These are phyloP conservation scores for Carex pumila DNA, from an alignment of 176 grass and related monocot species.

Conservation along the genomic window DNA sequence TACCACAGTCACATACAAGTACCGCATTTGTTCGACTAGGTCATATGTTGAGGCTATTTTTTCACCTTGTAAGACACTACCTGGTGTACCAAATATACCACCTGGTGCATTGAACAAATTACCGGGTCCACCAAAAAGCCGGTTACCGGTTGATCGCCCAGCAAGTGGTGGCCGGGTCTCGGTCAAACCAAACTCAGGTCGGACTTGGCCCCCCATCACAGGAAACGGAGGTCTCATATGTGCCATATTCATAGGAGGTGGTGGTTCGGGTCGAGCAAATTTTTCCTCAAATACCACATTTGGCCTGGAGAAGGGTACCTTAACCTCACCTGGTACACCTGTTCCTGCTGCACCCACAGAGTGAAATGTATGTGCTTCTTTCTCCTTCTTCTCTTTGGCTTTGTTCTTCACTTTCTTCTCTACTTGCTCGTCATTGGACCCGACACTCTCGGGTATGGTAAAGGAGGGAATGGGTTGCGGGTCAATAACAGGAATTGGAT, in stretches of 20 bases:
- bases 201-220: slow-evolving; percentile 22
- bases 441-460: not conserved
- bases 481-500: not conserved
- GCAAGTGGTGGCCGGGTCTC: slow-evolving; percentile 86
- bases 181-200: slow-evolving; percentile 56
- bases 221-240: slow-evolving; percentile 54
- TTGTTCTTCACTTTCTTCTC: slow-evolving; percentile 23
- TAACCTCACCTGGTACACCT: not conserved
- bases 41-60: slow-evolving; percentile 95
- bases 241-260: not conserved
- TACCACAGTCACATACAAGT: slow-evolving; percentile 84
- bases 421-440: not conserved
- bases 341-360: not conserved
- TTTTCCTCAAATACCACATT: slow-evolving; percentile 17
- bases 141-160: slow-evolving; percentile 20
- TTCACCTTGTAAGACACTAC: slow-evolving; percentile 21
- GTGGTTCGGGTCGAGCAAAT: slow-evolving; percentile 22
- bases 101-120: slow-evolving; percentile 11
- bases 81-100: slow-evolving; percentile 16
- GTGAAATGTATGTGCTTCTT: slow-evolving; percentile 23
- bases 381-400: slow-evolving; percentile 12
- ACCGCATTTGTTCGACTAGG: slow-evolving; percentile 81
- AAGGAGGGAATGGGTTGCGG: not conserved
- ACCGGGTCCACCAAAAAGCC: slow-evolving; percentile 5
- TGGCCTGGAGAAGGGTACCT: not conserved